Conservation (phyloP, 495 filamentous ascomycete species). For the Tuber magnatum region DNA sequence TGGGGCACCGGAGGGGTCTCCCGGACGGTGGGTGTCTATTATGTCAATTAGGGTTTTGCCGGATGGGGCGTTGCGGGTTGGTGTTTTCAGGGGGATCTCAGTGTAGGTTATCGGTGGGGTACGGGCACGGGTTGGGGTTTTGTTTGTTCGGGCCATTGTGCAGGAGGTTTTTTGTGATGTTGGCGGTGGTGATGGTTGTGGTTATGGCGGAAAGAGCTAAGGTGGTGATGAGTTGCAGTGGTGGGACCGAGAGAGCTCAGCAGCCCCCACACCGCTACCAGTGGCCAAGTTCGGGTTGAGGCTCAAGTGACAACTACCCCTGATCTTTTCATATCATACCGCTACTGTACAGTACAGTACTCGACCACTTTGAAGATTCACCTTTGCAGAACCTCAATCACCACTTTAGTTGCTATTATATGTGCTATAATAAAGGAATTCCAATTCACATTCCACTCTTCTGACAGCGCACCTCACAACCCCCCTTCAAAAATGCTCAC, state of each 20-base stretch:
- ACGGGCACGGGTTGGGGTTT: constrained; percentile 30
- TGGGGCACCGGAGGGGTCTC: constrained; percentile 44
- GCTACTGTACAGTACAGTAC: too few species aligned
- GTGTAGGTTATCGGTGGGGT: constrained; percentile 46
- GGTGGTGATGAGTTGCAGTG: not conserved
- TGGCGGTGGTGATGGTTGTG: constrained; percentile 17
- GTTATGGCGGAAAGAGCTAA: constrained; percentile 5
- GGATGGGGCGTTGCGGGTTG: constrained; percentile 35
- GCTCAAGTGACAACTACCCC: not conserved
- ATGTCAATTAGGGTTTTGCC: constrained; percentile 57
- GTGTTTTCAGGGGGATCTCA: constrained; percentile 51
- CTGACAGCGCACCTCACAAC: not conserved
- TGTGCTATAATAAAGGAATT: not conserved
- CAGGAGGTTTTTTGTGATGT: not conserved
- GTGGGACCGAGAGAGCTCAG: not conserved
- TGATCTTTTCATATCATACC: not conserved
- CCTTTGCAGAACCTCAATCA: not conserved
- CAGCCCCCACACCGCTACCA: too few species aligned
- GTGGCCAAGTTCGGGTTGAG: not conserved
- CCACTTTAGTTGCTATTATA: not conserved
- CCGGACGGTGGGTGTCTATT: constrained; percentile 53
- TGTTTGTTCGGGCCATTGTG: constrained; percentile 35
- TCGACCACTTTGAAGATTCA: not conserved
- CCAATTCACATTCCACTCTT: not conserved
- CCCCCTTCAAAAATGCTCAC: constrained; percentile 22